A percentile compares a stretch with the other conserved stretches of the same genome.
phyloP scores from a whole-genome alignment of 2,329 filamentous ascomycete genomes.

The Colletotrichum tropicale region DNA sequence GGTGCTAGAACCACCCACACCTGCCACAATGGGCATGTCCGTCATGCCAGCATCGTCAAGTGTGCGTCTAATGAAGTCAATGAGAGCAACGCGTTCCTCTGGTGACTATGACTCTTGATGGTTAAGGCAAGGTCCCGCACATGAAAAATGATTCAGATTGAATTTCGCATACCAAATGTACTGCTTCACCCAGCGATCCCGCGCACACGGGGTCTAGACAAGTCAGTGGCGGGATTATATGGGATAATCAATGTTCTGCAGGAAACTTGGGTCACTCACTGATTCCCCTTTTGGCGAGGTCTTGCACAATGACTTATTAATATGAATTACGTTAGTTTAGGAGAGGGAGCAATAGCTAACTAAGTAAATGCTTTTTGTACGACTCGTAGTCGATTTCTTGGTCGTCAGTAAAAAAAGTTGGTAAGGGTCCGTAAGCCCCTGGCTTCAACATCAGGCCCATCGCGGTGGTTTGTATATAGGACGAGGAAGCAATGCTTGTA shows the following conservation, averaged over 20 bases:
- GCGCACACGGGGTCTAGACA: not conserved
- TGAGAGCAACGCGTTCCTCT: not conserved
- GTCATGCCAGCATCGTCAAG: not conserved
- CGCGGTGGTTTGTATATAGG: not conserved
- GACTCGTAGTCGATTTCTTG: not conserved
- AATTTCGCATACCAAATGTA: not conserved
- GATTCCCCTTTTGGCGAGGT: not conserved
- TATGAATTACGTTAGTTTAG: not conserved
- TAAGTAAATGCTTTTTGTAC: not conserved
- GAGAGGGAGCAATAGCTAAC: not conserved
- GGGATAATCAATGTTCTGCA: not conserved
- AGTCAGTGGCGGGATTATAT: not conserved
- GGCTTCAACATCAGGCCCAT: not conserved
- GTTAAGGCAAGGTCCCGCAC: not conserved
- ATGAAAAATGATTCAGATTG: not conserved
- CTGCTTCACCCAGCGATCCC: not conserved
- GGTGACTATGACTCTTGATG: not conserved
- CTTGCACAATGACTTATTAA: not conserved
- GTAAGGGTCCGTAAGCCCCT: not conserved
- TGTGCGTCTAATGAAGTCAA: not conserved
- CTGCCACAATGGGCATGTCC: not conserved
- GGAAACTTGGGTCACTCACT: not conserved
- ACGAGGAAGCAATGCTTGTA: not conserved
- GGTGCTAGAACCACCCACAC: not conserved
- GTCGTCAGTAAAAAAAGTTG: not conserved